Conservation (phyloP, 768 basidiomycete species). For the Rhodotorula sphaerocarpa region DNA sequence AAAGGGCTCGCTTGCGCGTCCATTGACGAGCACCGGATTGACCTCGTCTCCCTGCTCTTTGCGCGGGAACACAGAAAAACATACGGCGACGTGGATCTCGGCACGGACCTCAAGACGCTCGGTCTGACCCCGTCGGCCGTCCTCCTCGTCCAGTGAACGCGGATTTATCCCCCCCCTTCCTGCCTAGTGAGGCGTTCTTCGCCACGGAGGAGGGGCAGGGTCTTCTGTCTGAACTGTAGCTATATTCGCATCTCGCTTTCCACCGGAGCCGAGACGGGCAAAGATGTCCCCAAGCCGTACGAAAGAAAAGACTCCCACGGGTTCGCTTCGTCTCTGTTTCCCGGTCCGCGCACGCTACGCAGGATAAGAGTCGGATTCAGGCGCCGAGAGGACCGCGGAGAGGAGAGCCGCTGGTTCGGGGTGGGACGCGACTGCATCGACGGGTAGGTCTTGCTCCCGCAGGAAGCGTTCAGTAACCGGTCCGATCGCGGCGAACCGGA, state of each 20-base stretch:
- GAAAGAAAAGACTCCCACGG: no score
- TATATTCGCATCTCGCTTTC: no score
- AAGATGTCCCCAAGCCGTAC: no score
- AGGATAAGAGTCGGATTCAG: not conserved
- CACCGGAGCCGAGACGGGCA: no score
- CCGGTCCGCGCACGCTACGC: no score
- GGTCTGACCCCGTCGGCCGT: constrained; percentile 49
- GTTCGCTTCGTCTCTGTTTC: no score
- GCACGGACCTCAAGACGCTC: constrained; percentile 69
- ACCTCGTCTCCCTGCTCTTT: not conserved
- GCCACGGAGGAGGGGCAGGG: no score
- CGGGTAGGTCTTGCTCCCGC: not conserved
- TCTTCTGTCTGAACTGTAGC: no score
- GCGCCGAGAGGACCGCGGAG: not conserved
- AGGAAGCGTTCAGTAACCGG: not conserved
- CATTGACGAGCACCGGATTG: not conserved
- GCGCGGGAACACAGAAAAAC: no score
- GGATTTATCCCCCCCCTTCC: no score
- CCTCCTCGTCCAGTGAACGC: constrained; percentile 14
- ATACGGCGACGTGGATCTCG: constrained; percentile 64
- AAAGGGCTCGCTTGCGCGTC: not conserved
- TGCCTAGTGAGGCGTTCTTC: no score
- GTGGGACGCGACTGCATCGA: not conserved
- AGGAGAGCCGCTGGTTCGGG: not conserved
- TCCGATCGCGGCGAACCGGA: constrained; percentile 6